Evolutionary conservation across 1,139 yeast genomes (phyloP).

Genomic region (Pichia sp.): DNA sequence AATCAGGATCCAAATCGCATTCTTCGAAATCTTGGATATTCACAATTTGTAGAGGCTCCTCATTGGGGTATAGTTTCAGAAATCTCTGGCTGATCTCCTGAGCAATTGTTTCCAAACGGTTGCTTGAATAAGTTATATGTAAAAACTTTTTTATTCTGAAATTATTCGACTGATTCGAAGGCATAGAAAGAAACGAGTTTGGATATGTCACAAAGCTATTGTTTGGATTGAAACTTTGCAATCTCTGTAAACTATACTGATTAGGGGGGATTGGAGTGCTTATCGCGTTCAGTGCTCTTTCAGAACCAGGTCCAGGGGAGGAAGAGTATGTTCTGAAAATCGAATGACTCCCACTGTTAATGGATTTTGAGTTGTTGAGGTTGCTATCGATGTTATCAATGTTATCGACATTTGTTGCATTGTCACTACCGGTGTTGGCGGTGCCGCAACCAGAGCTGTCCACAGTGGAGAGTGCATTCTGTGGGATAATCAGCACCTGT

Average conservation of each 20-base stretch:
- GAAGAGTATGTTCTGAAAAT: constrained; percentile 8
- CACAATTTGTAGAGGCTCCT: constrained; percentile 47
- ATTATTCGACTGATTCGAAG: neutral
- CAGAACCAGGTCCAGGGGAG: neutral
- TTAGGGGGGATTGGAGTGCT: constrained; percentile 15
- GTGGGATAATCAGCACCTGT: constrained; percentile 40
- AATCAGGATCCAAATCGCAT: constrained; percentile 79
- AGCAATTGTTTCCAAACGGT: constrained; percentile 45
- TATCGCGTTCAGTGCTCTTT: constrained; percentile 9
- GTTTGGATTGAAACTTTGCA: constrained; percentile 12
- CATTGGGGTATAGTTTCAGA: constrained; percentile 59
- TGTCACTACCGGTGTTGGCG: neutral
- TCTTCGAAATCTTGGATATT: constrained; percentile 60
- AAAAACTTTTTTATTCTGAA: constrained; percentile 46
- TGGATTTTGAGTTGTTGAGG: neutral
- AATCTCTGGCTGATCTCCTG: constrained; percentile 50
- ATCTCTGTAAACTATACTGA: constrained; percentile 2
- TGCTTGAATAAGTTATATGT: constrained; percentile 50
- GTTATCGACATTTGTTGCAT: neutral
- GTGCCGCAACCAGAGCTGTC: neutral
- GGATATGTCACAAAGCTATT: constrained; percentile 10
- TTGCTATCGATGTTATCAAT: neutral
- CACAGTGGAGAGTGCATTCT: constrained; percentile 27
- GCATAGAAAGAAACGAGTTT: neutral
- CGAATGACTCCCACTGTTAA: neutral